Percentiles rank a stretch among this genome's conserved stretches.
These are phyloP conservation scores for Pythium oligandrum DNA, from an alignment of 352 stramenopile genomes.

Conservation along the genomic window DNA sequence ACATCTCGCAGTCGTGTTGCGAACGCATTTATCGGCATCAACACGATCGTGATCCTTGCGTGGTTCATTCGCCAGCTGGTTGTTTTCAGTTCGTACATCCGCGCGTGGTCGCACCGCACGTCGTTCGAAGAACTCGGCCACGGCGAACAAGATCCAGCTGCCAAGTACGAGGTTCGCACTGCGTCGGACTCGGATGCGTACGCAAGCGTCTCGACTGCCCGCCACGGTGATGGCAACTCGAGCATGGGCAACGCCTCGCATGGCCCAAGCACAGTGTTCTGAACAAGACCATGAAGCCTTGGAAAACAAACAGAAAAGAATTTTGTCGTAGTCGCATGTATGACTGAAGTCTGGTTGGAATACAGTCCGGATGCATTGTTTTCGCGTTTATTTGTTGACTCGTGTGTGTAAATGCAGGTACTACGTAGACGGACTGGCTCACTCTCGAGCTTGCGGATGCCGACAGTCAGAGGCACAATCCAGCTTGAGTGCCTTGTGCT, in stretches of 20 bases:
- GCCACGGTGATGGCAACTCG: constrained; percentile 3
- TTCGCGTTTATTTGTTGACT: no score
- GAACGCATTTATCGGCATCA: constrained; percentile 53
- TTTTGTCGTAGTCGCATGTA: no score
- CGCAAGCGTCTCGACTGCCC: constrained; percentile 11
- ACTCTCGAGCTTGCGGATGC: no score
- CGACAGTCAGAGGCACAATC: no score
- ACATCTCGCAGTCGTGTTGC: constrained; percentile 27
- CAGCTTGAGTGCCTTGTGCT: no score
- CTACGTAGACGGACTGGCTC: no score
- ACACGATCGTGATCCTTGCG: constrained; percentile 47
- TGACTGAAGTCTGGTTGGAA: no score
- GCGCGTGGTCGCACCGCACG: constrained; percentile 41
- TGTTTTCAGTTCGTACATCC: constrained; percentile 59
- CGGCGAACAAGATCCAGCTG: constrained; percentile 4
- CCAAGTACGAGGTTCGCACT: constrained; percentile 14
- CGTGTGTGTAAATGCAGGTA: no score
- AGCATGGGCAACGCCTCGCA: constrained; percentile 7
- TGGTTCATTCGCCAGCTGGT: constrained; percentile 59
- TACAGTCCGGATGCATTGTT: no score
- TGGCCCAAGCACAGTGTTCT: not conserved
- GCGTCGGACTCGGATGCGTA: constrained; percentile 15
- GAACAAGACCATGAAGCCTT: constrained; percentile 1
- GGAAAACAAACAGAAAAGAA: not conserved
- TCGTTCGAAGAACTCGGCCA: constrained; percentile 10